A percentile compares a stretch with the other conserved stretches of the same genome.
Conservation (phyloP, 1,284 basidiomycete genomes). For the Trichosporon faecale region DNA sequence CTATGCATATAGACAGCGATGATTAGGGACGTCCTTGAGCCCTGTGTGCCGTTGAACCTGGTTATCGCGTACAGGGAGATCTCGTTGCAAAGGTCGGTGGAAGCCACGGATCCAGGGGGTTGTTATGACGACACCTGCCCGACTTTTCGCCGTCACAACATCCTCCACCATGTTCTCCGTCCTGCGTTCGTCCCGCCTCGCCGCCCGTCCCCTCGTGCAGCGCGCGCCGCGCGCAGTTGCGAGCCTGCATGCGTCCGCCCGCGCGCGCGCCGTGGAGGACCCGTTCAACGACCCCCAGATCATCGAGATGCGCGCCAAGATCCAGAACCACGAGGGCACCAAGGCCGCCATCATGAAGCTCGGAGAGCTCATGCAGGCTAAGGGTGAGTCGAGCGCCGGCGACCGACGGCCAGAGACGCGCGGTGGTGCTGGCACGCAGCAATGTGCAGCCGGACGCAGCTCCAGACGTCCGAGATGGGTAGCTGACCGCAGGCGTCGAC, state of each 20-base stretch:
- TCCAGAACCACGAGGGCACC: constrained; percentile 38
- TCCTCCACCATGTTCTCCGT: constrained; percentile 12
- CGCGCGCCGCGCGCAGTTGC: constrained; percentile 6
- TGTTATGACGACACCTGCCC: neutral
- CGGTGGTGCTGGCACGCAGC: too few species aligned
- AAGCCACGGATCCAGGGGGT: neutral
- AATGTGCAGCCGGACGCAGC: too few species aligned
- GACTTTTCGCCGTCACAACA: constrained; percentile 7
- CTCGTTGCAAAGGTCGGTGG: too few species aligned
- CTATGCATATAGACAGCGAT: too few species aligned
- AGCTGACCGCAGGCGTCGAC: constrained; percentile 34
- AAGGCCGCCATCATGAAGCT: constrained; percentile 36
- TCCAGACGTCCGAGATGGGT: too few species aligned
- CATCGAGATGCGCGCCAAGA: constrained; percentile 36
- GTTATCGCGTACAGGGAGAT: too few species aligned
- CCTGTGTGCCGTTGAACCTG: too few species aligned
- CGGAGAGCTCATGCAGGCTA: constrained; percentile 38
- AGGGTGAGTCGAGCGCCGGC: constrained; percentile 31
- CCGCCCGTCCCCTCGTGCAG: neutral
- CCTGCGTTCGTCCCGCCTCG: constrained; percentile 7
- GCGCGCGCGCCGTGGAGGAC: constrained; percentile 27
- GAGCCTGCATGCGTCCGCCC: constrained; percentile 24
- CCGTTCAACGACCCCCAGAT: constrained; percentile 37
- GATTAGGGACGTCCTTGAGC: too few species aligned
- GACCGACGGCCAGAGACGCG: neutral